A percentile compares a stretch with the other conserved stretches of the same genome.
phyloP scores from a whole-genome alignment of 2,329 filamentous ascomycete genomes.

The Colletotrichum theobromicola region DNA sequence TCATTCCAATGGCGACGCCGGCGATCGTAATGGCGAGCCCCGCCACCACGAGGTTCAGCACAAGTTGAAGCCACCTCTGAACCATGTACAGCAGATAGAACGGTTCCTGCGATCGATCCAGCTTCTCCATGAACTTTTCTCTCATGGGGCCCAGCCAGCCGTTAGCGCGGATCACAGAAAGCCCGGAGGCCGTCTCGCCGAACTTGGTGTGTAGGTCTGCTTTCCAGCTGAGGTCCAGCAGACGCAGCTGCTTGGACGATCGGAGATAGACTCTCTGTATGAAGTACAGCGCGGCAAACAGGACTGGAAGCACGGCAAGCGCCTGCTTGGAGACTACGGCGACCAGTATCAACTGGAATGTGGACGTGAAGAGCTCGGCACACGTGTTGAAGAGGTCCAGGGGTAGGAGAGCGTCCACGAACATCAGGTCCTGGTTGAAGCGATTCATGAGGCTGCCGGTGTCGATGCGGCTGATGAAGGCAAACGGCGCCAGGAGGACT shows the following conservation, averaged over 20 bases:
- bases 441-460: background rate
- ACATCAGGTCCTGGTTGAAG: background rate
- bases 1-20: conserved; percentile 31
- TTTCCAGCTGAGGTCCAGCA: conserved; percentile 66
- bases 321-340: background rate
- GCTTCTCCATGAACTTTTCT: conserved; percentile 31
- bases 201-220: conserved; percentile 62
- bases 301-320: background rate
- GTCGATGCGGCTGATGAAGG: background rate
- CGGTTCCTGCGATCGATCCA: conserved; percentile 36
- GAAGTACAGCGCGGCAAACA: conserved; percentile 45
- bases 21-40: conserved; percentile 33
- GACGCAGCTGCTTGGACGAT: conserved; percentile 63
- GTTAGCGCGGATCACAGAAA: conserved; percentile 62
- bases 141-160: conserved; percentile 42
- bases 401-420: background rate
- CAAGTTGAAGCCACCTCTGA: conserved; percentile 38
- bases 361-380: background rate
- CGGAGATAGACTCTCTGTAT: conserved; percentile 64
- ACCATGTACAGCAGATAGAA: conserved; percentile 36
- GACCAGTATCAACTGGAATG: background rate
- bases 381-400: background rate
- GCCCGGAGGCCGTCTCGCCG: conserved; percentile 58
- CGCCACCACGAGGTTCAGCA: conserved; percentile 36
- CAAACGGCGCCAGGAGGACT: background rate